A percentile compares a stretch with the other conserved stretches of the same genome.
phyloP scores from a whole-genome alignment of 148 eudicot genomes.

The Selenicereus undatus region DNA sequence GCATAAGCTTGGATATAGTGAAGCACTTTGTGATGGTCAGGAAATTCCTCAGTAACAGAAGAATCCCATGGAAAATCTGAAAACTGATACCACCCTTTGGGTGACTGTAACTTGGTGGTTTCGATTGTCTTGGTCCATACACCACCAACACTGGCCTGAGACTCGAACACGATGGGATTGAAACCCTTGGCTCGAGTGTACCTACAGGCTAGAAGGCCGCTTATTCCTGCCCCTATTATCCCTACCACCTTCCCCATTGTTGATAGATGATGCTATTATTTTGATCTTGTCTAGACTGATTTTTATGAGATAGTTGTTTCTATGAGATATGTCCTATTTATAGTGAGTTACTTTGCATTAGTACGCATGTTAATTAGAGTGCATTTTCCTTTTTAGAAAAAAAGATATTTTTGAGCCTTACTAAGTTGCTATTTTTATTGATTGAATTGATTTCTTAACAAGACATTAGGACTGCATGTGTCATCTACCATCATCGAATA shows the following conservation, averaged over 20 bases:
- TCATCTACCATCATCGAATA: too few species aligned
- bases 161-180: constrained; percentile 49
- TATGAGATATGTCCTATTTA: neutral
- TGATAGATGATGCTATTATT: neutral
- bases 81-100: constrained; percentile 42
- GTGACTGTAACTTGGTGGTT: constrained; percentile 50
- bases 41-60: constrained; percentile 33
- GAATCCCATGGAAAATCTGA: constrained; percentile 66
- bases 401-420: too few species aligned
- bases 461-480: too few species aligned
- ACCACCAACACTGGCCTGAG: constrained; percentile 42
- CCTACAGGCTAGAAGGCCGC: constrained; percentile 65
- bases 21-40: constrained; percentile 35
- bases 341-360: too few species aligned
- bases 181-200: constrained; percentile 44
- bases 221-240: constrained; percentile 55
- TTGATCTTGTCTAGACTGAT: too few species aligned
- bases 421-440: too few species aligned
- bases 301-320: neutral
- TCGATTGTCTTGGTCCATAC: constrained; percentile 53
- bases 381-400: too few species aligned
- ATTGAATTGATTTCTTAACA: too few species aligned
- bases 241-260: constrained; percentile 24
- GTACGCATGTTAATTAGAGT: too few species aligned
- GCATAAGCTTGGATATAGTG: constrained; percentile 51